phyloP scores from a whole-genome alignment of 192 early-diverging fungal species.

The Jimgerdemannia lactiflua region DNA sequence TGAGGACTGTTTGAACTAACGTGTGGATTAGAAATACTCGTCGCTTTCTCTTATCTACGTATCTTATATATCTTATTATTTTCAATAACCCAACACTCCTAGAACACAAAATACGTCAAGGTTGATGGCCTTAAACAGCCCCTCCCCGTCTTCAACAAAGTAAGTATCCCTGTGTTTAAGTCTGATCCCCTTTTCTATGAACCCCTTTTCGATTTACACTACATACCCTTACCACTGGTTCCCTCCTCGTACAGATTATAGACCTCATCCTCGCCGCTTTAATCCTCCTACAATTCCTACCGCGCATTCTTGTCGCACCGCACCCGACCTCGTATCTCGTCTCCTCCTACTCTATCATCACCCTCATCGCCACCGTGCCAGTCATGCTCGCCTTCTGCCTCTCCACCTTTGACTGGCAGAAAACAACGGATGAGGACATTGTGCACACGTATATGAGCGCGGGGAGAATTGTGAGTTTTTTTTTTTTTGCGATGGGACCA shows the following conservation, averaged over 20 bases:
- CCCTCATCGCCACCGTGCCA: slow-evolving; percentile 54
- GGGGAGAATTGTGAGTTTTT: slow-evolving; percentile 34
- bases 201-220: slow-evolving; percentile 35
- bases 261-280: neutral
- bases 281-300: neutral
- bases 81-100: neutral
- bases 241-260: slow-evolving; percentile 62
- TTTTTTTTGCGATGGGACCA: neutral
- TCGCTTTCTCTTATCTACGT: too few species aligned
- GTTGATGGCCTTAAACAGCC: slow-evolving; percentile 21
- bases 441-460: slow-evolving; percentile 59
- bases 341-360: slow-evolving; percentile 49
- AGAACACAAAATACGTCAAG: slow-evolving; percentile 48
- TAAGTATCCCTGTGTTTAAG: neutral
- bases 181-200: slow-evolving; percentile 6
- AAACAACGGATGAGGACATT: slow-evolving; percentile 24
- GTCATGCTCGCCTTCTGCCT: slow-evolving; percentile 43
- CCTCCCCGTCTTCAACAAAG: slow-evolving; percentile 35
- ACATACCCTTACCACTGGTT: slow-evolving; percentile 44
- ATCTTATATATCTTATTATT: too few species aligned
- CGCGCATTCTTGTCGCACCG: slow-evolving; percentile 24
- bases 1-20: slow-evolving; percentile 7
- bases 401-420: slow-evolving; percentile 20
- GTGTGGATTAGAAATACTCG: neutral
- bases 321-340: slow-evolving; percentile 44